Evolutionary conservation across 257 asterid genomes (phyloP).

Genomic region (Solanum piurae): DNA sequence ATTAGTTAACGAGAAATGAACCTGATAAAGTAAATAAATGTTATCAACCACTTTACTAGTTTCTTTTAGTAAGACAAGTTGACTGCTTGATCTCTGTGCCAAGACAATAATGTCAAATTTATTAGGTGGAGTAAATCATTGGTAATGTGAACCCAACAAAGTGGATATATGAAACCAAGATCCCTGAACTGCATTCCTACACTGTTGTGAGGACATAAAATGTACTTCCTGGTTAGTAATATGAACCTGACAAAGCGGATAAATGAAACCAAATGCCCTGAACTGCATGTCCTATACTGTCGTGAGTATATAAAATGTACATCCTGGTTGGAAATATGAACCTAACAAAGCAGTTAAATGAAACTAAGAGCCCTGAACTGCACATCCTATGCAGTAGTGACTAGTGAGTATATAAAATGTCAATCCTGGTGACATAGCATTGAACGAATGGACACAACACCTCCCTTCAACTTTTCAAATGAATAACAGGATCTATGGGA

Average conservation of each 20-base stretch:
- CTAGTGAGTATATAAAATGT: neutral
- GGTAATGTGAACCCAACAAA: neutral
- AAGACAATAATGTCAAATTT: neutral
- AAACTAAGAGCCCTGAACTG: neutral
- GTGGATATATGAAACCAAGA: neutral
- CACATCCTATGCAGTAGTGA: neutral
- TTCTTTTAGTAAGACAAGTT: neutral
- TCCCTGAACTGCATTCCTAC: neutral
- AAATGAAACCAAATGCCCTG: neutral
- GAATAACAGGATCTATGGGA: neutral
- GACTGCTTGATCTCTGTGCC: neutral
- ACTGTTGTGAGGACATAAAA: neutral
- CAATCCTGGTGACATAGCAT: neutral
- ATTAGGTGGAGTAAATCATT: neutral
- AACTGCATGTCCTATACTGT: neutral
- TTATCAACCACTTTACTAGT: neutral
- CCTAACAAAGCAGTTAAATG: neutral
- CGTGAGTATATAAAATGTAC: neutral
- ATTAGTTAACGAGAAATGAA: neutral
- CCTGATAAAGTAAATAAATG: neutral
- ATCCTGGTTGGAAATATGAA: neutral
- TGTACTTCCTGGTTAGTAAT: neutral
- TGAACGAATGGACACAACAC: neutral
- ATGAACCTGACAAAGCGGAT: neutral
- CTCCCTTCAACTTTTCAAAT: neutral